Evolutionary conservation across 2,329 filamentous ascomycete species (phyloP).

Genomic region (Penicillium janthinellum): DNA sequence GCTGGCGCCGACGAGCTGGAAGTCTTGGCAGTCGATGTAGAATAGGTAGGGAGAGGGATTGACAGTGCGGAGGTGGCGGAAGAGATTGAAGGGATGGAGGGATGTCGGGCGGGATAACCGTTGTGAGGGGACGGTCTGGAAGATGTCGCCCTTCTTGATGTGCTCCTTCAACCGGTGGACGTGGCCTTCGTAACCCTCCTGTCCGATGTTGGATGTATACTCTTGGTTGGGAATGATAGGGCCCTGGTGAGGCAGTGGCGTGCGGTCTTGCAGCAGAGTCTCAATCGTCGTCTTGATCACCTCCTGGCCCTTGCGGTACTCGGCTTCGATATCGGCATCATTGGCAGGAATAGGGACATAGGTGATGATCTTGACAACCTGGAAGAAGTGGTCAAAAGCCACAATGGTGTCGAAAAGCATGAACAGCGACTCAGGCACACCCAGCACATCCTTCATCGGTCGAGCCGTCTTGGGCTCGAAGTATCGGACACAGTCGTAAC

Average conservation of each 20-base stretch:
- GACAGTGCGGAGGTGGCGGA: constrained; percentile 91
- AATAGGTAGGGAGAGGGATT: constrained; percentile 98
- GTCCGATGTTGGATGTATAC: constrained; percentile 91
- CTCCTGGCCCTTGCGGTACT: constrained; percentile 68
- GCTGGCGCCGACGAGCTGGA: constrained; percentile 93
- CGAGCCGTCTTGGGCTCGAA: constrained; percentile 97
- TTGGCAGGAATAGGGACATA: constrained; percentile 73
- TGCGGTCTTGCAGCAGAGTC: constrained; percentile 72
- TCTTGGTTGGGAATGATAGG: constrained; percentile 73
- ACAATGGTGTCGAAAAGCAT: constrained; percentile 96
- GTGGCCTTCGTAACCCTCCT: constrained; percentile 84
- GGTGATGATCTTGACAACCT: constrained; percentile 89
- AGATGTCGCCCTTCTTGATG: constrained; percentile 90
- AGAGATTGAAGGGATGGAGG: constrained; percentile 97
- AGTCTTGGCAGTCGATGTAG: constrained; percentile 87
- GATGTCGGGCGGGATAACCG: constrained; percentile 85
- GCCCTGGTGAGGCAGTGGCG: constrained; percentile 74
- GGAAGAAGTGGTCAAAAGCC: constrained; percentile 92
- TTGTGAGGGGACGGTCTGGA: constrained; percentile 95
- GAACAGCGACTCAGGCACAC: constrained; percentile 91
- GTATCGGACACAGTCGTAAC: constrained; percentile 96
- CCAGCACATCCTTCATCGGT: constrained; percentile 81
- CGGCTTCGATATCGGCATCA: constrained; percentile 61
- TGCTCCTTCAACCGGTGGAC: constrained; percentile 85
- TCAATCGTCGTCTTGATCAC: constrained; percentile 69